Evolutionary conservation across 2,329 filamentous ascomycete species (phyloP).

Genomic region (Fusarium secorum): DNA sequence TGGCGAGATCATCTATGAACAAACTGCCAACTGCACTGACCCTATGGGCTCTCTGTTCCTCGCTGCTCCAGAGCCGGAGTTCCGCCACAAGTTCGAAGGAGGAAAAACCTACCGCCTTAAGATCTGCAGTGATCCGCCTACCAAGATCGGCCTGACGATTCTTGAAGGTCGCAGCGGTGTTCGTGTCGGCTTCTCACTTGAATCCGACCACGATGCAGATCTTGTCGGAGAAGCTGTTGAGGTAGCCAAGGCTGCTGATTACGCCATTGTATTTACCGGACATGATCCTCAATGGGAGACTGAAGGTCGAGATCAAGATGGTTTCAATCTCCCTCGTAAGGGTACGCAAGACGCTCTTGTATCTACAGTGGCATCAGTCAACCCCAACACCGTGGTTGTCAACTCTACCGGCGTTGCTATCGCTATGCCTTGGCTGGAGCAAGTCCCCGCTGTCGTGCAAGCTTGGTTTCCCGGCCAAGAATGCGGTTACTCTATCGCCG

Average conservation of each 20-base stretch:
- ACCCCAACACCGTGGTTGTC: slow-evolving; percentile 67
- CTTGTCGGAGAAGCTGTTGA: slow-evolving; percentile 58
- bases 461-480: slow-evolving; percentile 77
- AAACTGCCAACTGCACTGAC: slow-evolving; percentile 39
- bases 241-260: slow-evolving; percentile 64
- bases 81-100: slow-evolving; percentile 35
- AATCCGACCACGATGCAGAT: slow-evolving; percentile 45
- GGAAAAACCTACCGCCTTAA: slow-evolving; percentile 41
- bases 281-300: slow-evolving; percentile 58
- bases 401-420: slow-evolving; percentile 70
- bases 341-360: slow-evolving; percentile 64
- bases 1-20: slow-evolving; percentile 42
- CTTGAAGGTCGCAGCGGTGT: slow-evolving; percentile 43
- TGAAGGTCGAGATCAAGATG: slow-evolving; percentile 73
- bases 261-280: slow-evolving; percentile 64
- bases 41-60: slow-evolving; percentile 45
- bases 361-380: slow-evolving; percentile 60
- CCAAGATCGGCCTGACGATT: slow-evolving; percentile 41
- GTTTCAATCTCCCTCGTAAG: slow-evolving; percentile 68
- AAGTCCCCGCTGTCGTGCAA: slow-evolving; percentile 65
- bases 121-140: slow-evolving; percentile 41
- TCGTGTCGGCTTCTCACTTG: slow-evolving; percentile 42
- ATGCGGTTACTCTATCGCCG: slow-evolving; percentile 70
- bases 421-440: slow-evolving; percentile 61
- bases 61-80: slow-evolving; percentile 38